Evolutionary conservation across 208 protist species (phyloP).

Genomic region (Trypanosoma caninum): DNA sequence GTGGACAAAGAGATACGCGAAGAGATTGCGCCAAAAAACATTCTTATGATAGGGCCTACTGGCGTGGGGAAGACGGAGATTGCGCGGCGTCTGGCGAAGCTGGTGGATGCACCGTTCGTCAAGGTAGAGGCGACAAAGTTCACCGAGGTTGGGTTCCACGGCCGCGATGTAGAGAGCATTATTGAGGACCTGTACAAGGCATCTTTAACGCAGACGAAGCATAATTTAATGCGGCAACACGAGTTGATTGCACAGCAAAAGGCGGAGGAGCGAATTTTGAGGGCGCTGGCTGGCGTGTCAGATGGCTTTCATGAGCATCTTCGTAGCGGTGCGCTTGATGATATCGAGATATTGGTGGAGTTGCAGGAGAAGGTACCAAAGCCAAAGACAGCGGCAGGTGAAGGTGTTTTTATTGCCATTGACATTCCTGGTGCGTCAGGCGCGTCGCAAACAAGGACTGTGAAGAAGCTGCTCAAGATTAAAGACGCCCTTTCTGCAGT

Average conservation of each 20-base stretch:
- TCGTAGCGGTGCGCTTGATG: conserved; percentile 88
- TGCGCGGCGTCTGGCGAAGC: conserved; percentile 95
- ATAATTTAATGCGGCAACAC: conserved; percentile 87
- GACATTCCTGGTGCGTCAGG: conserved; percentile 85
- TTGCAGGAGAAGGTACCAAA: conserved; percentile 91
- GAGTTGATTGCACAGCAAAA: conserved; percentile 76
- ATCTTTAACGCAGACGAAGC: conserved; percentile 90
- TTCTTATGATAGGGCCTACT: conserved; percentile 94
- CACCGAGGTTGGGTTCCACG: conserved; percentile 97
- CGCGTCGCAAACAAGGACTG: conserved; percentile 62
- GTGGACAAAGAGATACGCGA: conserved; percentile 86
- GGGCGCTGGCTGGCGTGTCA: conserved; percentile 81
- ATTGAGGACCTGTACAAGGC: conserved; percentile 96
- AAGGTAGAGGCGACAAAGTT: conserved; percentile 99
- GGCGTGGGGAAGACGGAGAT: conserved; percentile 97
- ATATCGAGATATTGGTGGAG: conserved; percentile 92
- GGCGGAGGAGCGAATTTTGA: conserved; percentile 89
- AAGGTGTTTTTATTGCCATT: conserved; percentile 85
- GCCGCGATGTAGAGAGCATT: conserved; percentile 96
- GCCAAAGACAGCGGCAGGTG: conserved; percentile 65
- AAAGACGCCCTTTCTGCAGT: conserved; percentile 91
- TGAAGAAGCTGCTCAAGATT: conserved; percentile 93
- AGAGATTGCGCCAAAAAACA: conserved; percentile 94
- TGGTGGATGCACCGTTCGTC: conserved; percentile 97
- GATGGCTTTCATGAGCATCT: conserved; percentile 94